Conservation (phyloP, 1,139 yeast genomes). For the Suzukiozyma palmioleophila region DNA sequence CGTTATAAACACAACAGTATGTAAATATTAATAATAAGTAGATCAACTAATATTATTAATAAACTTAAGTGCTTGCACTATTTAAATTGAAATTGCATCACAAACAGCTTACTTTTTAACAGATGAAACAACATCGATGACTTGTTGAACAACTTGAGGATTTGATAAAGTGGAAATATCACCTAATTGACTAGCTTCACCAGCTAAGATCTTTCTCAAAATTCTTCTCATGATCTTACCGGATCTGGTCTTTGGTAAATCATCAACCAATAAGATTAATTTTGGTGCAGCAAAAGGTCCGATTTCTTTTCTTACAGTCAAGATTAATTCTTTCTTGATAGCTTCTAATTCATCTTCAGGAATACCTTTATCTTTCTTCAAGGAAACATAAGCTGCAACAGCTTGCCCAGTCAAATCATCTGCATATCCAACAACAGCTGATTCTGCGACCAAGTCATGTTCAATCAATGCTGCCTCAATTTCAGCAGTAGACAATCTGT, state of each 20-base stretch:
- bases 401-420: constrained; percentile 83
- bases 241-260: constrained; percentile 78
- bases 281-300: constrained; percentile 87
- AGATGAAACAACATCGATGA: constrained; percentile 55
- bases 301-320: constrained; percentile 74
- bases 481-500: constrained; percentile 76
- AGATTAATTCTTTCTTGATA: constrained; percentile 63
- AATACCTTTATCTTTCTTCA: constrained; percentile 42
- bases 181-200: constrained; percentile 75
- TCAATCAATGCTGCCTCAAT: constrained; percentile 76
- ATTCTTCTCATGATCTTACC: constrained; percentile 86
- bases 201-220: constrained; percentile 70
- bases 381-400: constrained; percentile 74
- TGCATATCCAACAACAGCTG: constrained; percentile 78
- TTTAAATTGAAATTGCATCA: constrained; percentile 1
- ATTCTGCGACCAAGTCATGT: constrained; percentile 65
- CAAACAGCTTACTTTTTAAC: constrained; percentile 14
- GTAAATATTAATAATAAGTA: background rate
- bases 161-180: constrained; percentile 75
- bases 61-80: background rate
- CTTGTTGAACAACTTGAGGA: constrained; percentile 63
- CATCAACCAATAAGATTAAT: constrained; percentile 64
- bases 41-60: background rate
- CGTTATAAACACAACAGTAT: background rate
- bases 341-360: constrained; percentile 44